Percentiles rank a stretch among this genome's conserved stretches.
Evolutionary conservation across 257 asterid species (phyloP).

Genomic region (Forsythia viridissima): DNA sequence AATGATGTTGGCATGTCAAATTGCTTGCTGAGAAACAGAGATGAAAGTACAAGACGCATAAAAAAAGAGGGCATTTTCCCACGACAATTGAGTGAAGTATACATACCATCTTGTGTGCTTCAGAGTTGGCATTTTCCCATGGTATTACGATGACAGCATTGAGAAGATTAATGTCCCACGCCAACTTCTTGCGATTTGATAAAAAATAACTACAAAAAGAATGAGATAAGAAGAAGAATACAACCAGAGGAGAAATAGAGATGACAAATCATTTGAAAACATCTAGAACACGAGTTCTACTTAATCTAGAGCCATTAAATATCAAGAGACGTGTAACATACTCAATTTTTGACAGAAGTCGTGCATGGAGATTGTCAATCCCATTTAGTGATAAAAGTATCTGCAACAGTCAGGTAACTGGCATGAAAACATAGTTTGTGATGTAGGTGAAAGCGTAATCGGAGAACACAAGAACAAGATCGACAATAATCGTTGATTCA

Average conservation of each 20-base stretch:
- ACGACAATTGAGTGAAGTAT: constrained; percentile 16
- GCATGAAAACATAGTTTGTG: constrained; percentile 7
- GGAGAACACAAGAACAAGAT: no score
- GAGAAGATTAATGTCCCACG: constrained; percentile 64
- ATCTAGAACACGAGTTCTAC: constrained; percentile 8
- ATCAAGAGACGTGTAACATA: constrained; percentile 42
- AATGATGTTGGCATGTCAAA: background rate
- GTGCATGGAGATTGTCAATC: constrained; percentile 57
- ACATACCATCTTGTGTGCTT: constrained; percentile 55
- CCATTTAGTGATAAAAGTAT: constrained; percentile 69
- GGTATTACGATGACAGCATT: constrained; percentile 53
- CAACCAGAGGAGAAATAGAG: constrained; percentile 13
- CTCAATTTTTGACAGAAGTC: constrained; percentile 77
- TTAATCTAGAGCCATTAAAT: constrained; percentile 17
- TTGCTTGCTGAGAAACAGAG: constrained; percentile 6
- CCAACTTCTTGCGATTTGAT: constrained; percentile 64
- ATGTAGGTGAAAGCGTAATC: no score
- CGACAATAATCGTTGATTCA: no score
- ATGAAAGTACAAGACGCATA: constrained; percentile 17
- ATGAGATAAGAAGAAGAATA: constrained; percentile 14
- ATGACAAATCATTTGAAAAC: background rate
- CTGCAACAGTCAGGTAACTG: constrained; percentile 45
- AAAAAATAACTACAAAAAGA: constrained; percentile 62
- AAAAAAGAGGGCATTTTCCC: background rate
- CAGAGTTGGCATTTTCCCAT: constrained; percentile 40